phyloP scores from a whole-genome alignment of 768 basidiomycete species.

The Lentinula guzmanii region DNA sequence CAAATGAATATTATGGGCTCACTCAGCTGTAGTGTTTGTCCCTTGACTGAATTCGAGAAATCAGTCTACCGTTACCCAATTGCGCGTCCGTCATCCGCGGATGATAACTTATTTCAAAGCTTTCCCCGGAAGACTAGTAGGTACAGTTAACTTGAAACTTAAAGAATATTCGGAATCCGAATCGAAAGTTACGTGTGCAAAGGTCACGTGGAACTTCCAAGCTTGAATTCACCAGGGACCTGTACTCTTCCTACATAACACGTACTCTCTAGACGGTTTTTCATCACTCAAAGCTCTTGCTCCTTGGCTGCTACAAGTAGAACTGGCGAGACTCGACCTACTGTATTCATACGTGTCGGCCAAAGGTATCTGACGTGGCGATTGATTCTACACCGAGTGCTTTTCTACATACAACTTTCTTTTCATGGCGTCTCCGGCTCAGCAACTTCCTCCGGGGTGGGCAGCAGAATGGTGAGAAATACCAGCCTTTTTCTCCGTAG shows the following conservation, averaged over 20 bases:
- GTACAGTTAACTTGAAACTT: too few relatives aligned
- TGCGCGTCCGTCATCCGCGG: too few relatives aligned
- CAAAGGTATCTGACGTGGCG: constrained; percentile 8
- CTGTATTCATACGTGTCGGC: constrained; percentile 2
- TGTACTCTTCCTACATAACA: not conserved
- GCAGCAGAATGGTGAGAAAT: constrained; percentile 79
- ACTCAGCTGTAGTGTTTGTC: too few relatives aligned
- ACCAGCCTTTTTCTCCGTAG: constrained; percentile 11
- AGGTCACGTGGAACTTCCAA: not conserved
- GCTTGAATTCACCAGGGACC: not conserved
- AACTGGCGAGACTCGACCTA: not conserved
- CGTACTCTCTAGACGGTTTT: not conserved
- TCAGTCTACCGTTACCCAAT: too few relatives aligned
- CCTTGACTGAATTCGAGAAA: too few relatives aligned
- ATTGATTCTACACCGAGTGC: constrained; percentile 3
- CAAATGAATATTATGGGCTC: too few relatives aligned
- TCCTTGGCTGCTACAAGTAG: not conserved
- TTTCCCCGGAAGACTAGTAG: too few relatives aligned
- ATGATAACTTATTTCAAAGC: too few relatives aligned
- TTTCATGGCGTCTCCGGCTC: constrained; percentile 44
- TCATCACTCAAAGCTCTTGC: not conserved
- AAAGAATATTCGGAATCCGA: not conserved
- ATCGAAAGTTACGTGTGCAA: not conserved
- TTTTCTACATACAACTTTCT: not conserved
- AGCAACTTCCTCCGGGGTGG: constrained; percentile 89